Base-by-base conservation (phyloP, 2,329 filamentous ascomycete genomes). In the Fusarium hostae region DNA sequence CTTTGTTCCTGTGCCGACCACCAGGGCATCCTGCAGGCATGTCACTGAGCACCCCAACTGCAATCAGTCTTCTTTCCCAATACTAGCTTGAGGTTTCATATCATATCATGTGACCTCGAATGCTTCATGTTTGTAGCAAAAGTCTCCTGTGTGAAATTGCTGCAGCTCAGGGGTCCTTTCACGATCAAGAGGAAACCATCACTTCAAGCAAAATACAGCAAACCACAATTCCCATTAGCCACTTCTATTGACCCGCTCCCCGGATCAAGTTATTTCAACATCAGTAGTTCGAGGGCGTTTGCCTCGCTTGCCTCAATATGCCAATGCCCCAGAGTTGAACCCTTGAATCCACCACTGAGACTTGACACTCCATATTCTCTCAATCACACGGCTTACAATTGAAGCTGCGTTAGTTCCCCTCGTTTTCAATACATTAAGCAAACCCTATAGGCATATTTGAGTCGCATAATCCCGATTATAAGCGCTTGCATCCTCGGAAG, bases 371-470 rank as follows among this genome's bases (percentile, higher is more conserved):
- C 15, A 18, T 16, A 24, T 47, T 34, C 5, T 9, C 15, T 34
- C 34, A 22, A 28, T 20, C 9, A 37, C 26, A 4, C 2, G 32
- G 26, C 11, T 12, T 15, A 5, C 1, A 16, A 24, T 9, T 32
- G n/a, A 34, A 18, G 12, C n/a, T 4, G 2, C n/a, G 2, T 26
- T 37, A 16, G 22, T 9, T 3, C 5, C 15, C 3, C 5, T 6
- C 24, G 9, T 6, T n/a, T 26, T 26, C 4, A 11, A 7, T 37
- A 9, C 2, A 37, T 16, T 5, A 3, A 6, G 2, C 1, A 2
- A 34, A 18, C 5, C 5, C 45, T 50, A 2, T 0, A 32, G 10
- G 32, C 22, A 15, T n/a, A 1, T 1, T 20, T 22, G 30, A 22
- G 5, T 22, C 7, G 9, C 4, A 32, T 32, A 18, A 3, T 9